Evolutionary conservation across 176 grass and related monocot species (phyloP), one percentile per base, ranked within the genome.

Genomic region (Carex littledalei): DNA sequence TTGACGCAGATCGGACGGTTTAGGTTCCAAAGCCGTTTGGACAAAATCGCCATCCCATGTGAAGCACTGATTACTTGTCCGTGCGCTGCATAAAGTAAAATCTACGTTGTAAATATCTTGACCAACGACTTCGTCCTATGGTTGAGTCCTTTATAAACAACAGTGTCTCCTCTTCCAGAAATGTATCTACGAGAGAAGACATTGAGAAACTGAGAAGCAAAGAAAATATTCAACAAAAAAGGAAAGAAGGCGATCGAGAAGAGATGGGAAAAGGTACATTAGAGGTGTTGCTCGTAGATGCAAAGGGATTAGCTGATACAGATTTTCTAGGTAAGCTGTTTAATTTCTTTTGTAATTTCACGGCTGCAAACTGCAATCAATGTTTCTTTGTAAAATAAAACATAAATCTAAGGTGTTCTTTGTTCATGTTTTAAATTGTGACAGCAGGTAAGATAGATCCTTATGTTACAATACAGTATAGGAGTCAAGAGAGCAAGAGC

Each of bases 401-500:
- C 24, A n/a, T 62, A 54, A 60, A 7, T 3, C 35, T 56, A 66
- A 63, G 56, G 26, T 17, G 3, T 18, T 29, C 29, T 32, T 34
- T 81, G 50, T 61, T 55, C 37, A 4, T 82, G 55, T 45, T 15
- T 5, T 31, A 6, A 9, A 12, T n/a, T 31, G 82, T 53, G 47
- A 20, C 34, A 15, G 69, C 92, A 98, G 95, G 91, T 11, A 91
- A 91, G 85, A 22, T 94, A 1, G 95, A 98, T 87, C 92, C 95
- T n/a, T 98, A 98, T 54, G 92, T 91, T 79, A 1, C 88, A 17
- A 45, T 98, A 21, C 82, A 93, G 83, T 94, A 98, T 73, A 87
- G 91, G 79, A 93, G 86, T 84, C 92, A 98, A 81, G 92, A 98
- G 83, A 88, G 79, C 53, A 94, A 94, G 89, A 98, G 92, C 89